phyloP scores from a whole-genome alignment of 169 alveolate species.

The Plasmodium chabaudi region DNA sequence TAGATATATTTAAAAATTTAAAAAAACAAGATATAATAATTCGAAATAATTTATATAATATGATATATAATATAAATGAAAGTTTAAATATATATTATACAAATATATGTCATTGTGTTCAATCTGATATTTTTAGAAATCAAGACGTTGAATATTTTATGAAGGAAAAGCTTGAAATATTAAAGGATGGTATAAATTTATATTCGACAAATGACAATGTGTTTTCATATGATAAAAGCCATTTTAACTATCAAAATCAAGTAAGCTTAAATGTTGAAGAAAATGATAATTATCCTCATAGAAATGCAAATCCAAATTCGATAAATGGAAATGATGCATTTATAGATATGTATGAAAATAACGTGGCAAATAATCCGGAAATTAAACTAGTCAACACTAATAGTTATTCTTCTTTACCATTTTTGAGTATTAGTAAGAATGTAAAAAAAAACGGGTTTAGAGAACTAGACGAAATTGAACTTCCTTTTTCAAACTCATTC shows the following conservation, averaged over 20 bases:
- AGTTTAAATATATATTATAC: slow-evolving; percentile 32
- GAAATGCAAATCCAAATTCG: not conserved
- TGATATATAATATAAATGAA: slow-evolving; percentile 21
- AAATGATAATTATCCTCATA: not conserved
- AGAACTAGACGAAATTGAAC: not conserved
- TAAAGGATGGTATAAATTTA: slow-evolving; percentile 8
- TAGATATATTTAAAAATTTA: slow-evolving; percentile 22
- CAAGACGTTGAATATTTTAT: slow-evolving; percentile 17
- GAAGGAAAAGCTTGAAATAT: slow-evolving; percentile 20
- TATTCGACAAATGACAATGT: not conserved
- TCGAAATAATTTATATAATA: slow-evolving; percentile 38
- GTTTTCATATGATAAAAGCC: not conserved
- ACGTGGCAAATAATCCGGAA: not conserved
- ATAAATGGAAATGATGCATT: not conserved
- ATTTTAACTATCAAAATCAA: not conserved
- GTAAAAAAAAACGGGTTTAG: not conserved
- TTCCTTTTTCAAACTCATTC: not conserved
- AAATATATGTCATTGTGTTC: slow-evolving; percentile 44
- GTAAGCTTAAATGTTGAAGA: not conserved
- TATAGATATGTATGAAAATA: not conserved
- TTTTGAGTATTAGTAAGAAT: no score
- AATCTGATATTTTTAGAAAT: slow-evolving; percentile 10
- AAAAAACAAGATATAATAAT: slow-evolving; percentile 37
- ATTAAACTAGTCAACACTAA: not conserved
- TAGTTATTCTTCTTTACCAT: not conserved